These are phyloP conservation scores for Pyricularia sp. DNA, from an alignment of 2,329 filamentous ascomycete genomes.

Conservation along the genomic window DNA sequence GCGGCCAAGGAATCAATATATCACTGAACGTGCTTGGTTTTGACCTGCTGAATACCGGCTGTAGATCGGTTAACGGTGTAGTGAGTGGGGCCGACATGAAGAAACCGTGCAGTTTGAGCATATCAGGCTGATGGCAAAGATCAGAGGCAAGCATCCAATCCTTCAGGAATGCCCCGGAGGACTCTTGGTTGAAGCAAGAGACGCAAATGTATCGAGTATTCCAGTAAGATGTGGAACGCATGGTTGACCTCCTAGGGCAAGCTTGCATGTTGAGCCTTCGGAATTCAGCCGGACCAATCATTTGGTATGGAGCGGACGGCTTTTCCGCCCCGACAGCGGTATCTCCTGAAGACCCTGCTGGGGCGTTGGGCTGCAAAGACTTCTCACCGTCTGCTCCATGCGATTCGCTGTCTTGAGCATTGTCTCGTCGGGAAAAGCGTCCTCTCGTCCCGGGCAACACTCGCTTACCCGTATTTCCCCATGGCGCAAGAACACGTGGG, in stretches of 20 bases:
- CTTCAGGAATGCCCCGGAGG: conserved; percentile 50
- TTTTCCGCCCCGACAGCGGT: too few relatives aligned
- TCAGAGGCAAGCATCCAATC: conserved; percentile 54
- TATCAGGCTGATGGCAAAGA: conserved; percentile 65
- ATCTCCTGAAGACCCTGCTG: neutral
- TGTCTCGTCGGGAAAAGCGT: neutral
- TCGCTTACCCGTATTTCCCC: conserved; percentile 40
- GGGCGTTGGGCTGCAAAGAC: neutral
- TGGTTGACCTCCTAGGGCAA: conserved; percentile 50
- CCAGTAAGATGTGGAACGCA: conserved; percentile 47
- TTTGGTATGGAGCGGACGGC: conserved; percentile 5
- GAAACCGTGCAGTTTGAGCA: conserved; percentile 61
- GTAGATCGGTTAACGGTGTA: conserved; percentile 48
- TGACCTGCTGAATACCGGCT: conserved; percentile 64
- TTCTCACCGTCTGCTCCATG: neutral
- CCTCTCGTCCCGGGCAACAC: neutral
- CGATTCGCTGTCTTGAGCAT: conserved; percentile 32
- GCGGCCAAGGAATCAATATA: conserved; percentile 57
- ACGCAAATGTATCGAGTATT: conserved; percentile 52
- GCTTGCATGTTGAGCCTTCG: conserved; percentile 26
- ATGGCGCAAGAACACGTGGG: conserved; percentile 57
- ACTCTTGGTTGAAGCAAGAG: conserved; percentile 49
- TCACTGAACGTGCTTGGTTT: conserved; percentile 63
- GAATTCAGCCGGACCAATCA: conserved; percentile 15
- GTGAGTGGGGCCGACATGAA: conserved; percentile 51